Conservation (phyloP, 805 yeast species). For the Torulaspora microellipsoides region DNA sequence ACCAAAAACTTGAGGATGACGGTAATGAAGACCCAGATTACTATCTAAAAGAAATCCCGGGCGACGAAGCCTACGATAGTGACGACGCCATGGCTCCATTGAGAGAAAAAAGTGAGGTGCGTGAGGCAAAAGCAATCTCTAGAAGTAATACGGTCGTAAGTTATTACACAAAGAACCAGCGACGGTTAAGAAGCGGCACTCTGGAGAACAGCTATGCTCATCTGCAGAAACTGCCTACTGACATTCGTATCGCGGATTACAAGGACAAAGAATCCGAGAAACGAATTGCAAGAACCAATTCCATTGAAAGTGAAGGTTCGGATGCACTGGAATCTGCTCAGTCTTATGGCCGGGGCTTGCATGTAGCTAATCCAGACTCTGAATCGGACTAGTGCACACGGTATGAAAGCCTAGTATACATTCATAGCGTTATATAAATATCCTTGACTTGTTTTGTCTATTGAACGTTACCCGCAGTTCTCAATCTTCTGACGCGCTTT, state of each 20-base stretch:
- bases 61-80: slow-evolving; percentile 36
- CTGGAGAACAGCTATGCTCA: slow-evolving; percentile 20
- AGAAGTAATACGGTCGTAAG: slow-evolving; percentile 32
- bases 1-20: slow-evolving; percentile 1
- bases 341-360: slow-evolving; percentile 21
- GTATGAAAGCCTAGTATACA: too few species aligned
- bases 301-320: slow-evolving; percentile 10
- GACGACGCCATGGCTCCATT: slow-evolving; percentile 34
- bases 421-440: too few species aligned
- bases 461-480: too few species aligned
- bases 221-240: slow-evolving; percentile 20
- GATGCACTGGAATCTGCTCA: slow-evolving; percentile 5
- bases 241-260: slow-evolving; percentile 20
- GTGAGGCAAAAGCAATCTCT: slow-evolving; percentile 6
- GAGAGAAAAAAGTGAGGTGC: slow-evolving; percentile 20
- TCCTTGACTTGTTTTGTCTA: too few species aligned
- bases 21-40: slow-evolving; percentile 21
- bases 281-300: not conserved
- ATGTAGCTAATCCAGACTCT: slow-evolving; percentile 32
- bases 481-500: too few species aligned
- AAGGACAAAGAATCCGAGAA: slow-evolving; percentile 5
- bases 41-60: slow-evolving; percentile 32
- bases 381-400: slow-evolving; percentile 17
- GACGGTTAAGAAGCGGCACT: slow-evolving; percentile 28
- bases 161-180: slow-evolving; percentile 31